Percentiles rank a stretch among this genome's conserved stretches.
phyloP scores from a whole-genome alignment of 331 rosid species.

The Cydonia oblonga region DNA sequence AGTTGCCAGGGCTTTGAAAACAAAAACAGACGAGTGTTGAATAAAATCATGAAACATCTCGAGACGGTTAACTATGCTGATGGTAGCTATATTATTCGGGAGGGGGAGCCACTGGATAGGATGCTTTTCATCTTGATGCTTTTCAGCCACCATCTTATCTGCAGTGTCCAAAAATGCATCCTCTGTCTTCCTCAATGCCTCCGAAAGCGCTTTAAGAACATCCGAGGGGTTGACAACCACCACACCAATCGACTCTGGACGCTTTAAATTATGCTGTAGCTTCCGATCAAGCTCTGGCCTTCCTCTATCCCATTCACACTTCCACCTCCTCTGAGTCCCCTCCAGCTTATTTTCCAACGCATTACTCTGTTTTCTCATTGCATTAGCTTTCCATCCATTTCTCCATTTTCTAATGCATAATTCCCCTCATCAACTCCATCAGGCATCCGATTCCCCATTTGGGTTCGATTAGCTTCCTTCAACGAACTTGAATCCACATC shows the following conservation, averaged over 20 bases:
- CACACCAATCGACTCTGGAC: conserved; percentile 1
- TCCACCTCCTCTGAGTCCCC: conserved; percentile 18
- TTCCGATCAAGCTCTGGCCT: conserved; percentile 14
- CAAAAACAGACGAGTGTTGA: neutral
- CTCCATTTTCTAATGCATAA: neutral
- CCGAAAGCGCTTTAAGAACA: conserved; percentile 50
- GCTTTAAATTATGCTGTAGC: neutral
- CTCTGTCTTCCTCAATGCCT: conserved; percentile 51
- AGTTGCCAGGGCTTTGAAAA: neutral
- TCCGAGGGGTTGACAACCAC: conserved; percentile 23
- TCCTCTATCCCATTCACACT: conserved; percentile 29
- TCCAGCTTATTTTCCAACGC: conserved; percentile 6
- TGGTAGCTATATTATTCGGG: neutral
- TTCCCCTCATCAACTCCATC: neutral
- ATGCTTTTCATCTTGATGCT: neutral
- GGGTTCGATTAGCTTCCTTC: neutral
- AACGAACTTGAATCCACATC: neutral
- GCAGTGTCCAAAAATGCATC: conserved; percentile 38
- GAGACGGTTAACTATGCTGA: neutral
- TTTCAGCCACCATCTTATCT: conserved; percentile 36
- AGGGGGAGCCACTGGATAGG: neutral
- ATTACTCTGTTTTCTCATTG: conserved; percentile 1
- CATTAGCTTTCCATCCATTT: conserved; percentile 1
- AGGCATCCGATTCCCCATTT: neutral
- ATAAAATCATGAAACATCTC: neutral